These are phyloP conservation scores for Ophiostoma tasmaniense DNA, from an alignment of 2,329 filamentous ascomycete genomes.

Conservation along the genomic window DNA sequence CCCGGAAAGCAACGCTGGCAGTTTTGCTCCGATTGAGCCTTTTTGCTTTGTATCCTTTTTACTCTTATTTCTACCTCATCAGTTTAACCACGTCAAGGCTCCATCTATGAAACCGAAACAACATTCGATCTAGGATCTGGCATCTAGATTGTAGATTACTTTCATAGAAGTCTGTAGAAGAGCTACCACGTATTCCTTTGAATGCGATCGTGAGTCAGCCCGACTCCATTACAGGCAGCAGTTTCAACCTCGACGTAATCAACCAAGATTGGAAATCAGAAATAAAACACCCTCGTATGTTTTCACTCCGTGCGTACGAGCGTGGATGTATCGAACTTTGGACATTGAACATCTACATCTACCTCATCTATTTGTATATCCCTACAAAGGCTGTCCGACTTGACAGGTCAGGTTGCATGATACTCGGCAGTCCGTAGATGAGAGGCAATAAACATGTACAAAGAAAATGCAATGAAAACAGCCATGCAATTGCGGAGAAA, in stretches of 20 bases:
- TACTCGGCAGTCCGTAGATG: slow-evolving; percentile 11
- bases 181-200: neutral
- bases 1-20: slow-evolving; percentile 3
- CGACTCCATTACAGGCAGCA: neutral
- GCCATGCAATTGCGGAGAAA: neutral
- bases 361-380: neutral
- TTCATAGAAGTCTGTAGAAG: neutral
- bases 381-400: slow-evolving; percentile 8
- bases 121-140: neutral
- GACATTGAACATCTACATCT: neutral
- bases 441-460: neutral
- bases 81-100: neutral
- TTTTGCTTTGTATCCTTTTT: neutral
- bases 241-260: neutral
- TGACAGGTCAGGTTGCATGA: slow-evolving; percentile 15
- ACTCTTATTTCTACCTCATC: neutral
- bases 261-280: neutral
- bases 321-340: neutral
- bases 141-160: neutral
- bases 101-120: neutral
- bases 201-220: neutral
- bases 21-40: neutral
- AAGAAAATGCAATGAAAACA: neutral
- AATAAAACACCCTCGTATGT: neutral
- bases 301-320: neutral